A percentile compares a stretch with the other conserved stretches of the same genome.
These are phyloP conservation scores for Populus hybrid DNA, from an alignment of 441 rosid genomes.

Conservation along the genomic window DNA sequence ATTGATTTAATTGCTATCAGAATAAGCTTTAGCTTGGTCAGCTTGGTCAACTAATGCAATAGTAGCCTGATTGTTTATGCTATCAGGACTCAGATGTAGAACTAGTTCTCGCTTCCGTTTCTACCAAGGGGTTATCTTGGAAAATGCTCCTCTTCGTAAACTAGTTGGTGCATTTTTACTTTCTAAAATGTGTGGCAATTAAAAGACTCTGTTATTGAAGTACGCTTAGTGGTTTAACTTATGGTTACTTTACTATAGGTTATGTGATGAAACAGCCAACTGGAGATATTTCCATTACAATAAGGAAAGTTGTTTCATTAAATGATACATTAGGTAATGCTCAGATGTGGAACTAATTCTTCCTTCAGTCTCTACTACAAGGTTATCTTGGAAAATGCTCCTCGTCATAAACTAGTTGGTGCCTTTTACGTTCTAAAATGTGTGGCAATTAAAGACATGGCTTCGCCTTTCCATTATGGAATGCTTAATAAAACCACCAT, in stretches of 20 bases:
- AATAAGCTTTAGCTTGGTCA: not conserved
- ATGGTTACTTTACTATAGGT: not conserved
- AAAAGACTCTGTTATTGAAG: not conserved
- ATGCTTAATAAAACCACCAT: not conserved
- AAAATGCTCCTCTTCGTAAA: no score
- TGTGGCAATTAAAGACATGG: not conserved
- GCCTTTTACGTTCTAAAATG: not conserved
- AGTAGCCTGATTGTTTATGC: not conserved
- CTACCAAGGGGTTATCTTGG: not conserved
- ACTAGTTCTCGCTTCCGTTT: not conserved
- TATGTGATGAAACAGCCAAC: not conserved
- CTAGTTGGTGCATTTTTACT: not conserved
- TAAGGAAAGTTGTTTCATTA: not conserved
- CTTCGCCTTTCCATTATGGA: not conserved
- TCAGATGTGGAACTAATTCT: not conserved
- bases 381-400: not conserved
- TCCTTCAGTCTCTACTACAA: not conserved
- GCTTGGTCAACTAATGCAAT: not conserved
- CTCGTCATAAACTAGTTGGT: not conserved
- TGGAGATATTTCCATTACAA: not conserved
- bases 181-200: not conserved
- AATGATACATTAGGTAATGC: not conserved
- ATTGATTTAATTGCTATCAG: not conserved
- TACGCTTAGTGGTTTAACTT: not conserved
- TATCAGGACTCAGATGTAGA: not conserved